Base-by-base conservation (phyloP, 2,329 filamentous ascomycete species). In the Apiospora marii region DNA sequence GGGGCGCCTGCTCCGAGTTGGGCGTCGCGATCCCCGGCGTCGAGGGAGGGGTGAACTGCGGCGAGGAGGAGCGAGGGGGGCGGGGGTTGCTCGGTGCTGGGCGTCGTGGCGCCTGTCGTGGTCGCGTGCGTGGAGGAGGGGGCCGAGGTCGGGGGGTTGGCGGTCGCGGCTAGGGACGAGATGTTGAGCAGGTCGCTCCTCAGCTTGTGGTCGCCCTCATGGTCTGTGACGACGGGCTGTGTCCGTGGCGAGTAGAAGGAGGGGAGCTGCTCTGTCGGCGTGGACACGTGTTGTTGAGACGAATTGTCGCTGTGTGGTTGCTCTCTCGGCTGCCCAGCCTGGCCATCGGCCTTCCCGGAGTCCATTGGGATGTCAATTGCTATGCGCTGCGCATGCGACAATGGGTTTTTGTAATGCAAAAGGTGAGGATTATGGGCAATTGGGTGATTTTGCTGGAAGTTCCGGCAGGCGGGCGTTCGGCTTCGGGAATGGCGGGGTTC, bases 21-120 rank as follows among this genome's bases (percentile, higher is more conserved):
- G 88, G 89, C 1, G 89, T 92, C 37, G 86, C 83, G 7, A 86
- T 86, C 4, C 90, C 90, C 0, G 91, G 90, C 0, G 91, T 92
- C 12, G 87, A 84, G 44, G 92, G 92, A 19, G 93, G 93, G 8
- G 92, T 95, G 83, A 94, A 98, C 75, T 93, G 93, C 69, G 93
- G 94, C 81, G 96, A 98, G 75, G 75, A 98, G 92, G 68, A 96
- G 91, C 4, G 94, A 94, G 5, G 91, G 88, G 19, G 87, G 89
- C 43, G 87, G 87, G 22, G 78, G 79, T 43, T 64, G 58, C 34
- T 64, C 58, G 34, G 22, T 64, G 58, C 58, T 64, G 8, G 58
- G 58, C 8, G 58, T 64, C 58, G 58, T 64, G 70, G 67, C 22
- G 72, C 67, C 5, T 48, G 67, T 74, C 67, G 19, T 68, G 48